phyloP scores from a whole-genome alignment of 495 filamentous ascomycete genomes.

The Penicillium odoratum region DNA sequence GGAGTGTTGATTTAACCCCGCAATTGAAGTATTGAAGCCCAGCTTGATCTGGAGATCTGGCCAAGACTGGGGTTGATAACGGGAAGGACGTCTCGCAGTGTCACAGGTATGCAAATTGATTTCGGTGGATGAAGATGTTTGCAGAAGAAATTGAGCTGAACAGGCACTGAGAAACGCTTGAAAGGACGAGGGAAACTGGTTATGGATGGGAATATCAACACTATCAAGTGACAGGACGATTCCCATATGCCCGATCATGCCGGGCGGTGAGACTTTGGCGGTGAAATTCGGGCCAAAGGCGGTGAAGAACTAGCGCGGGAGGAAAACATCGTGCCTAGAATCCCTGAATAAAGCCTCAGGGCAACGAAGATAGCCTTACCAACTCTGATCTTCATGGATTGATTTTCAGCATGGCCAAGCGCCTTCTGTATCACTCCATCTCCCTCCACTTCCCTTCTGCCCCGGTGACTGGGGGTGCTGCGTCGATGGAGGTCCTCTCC shows the following conservation, averaged over 20 bases:
- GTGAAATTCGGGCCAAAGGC: not conserved
- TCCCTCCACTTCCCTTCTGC: conserved; percentile 31
- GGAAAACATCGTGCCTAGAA: not conserved
- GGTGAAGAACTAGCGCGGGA: not conserved
- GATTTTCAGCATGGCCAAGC: conserved; percentile 41
- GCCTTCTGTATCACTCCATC: conserved; percentile 33
- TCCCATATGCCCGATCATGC: not conserved
- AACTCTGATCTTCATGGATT: conserved; percentile 25
- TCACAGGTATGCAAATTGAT: not conserved
- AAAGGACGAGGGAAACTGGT: not conserved
- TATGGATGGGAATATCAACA: not conserved
- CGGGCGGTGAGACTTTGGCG: not conserved
- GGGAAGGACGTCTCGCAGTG: not conserved
- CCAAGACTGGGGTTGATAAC: conserved; percentile 9
- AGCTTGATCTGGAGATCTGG: conserved; percentile 14
- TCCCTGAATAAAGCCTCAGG: not conserved
- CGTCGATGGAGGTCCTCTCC: conserved; percentile 40
- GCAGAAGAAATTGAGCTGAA: too few relatives aligned
- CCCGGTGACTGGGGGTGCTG: conserved; percentile 30
- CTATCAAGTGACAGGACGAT: not conserved
- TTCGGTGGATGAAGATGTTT: not conserved
- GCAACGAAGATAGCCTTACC: not conserved
- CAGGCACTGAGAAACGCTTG: not conserved
- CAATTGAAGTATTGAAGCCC: not conserved
- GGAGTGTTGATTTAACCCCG: not conserved